These are phyloP conservation scores for Paecilomyces dactylethromorphus DNA, from an alignment of 2,329 filamentous ascomycete species.

Conservation along the genomic window DNA sequence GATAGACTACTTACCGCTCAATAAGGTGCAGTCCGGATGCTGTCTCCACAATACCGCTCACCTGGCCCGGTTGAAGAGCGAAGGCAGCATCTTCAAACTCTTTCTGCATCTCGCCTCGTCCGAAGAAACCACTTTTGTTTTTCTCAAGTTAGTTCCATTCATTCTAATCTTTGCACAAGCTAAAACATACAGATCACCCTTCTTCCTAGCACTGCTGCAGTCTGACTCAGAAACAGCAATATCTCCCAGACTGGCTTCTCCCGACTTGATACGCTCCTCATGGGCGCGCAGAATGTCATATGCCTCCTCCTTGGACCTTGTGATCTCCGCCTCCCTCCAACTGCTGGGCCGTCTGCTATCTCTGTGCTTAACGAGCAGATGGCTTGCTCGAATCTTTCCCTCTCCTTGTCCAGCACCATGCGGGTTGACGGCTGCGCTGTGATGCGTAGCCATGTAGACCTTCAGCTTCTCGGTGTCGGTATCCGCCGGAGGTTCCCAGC, in stretches of 20 bases:
- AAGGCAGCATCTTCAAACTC: slow-evolving; percentile 97
- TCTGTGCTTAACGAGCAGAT: slow-evolving; percentile 88
- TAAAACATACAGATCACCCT: slow-evolving; percentile 67
- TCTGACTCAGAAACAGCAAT: slow-evolving; percentile 86
- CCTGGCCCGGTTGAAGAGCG: slow-evolving; percentile 75
- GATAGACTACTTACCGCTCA: slow-evolving; percentile 60
- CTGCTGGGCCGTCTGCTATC: slow-evolving; percentile 83
- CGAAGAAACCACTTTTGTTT: slow-evolving; percentile 72
- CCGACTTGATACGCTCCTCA: slow-evolving; percentile 67
- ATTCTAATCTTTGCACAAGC: neutral
- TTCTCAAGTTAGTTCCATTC: slow-evolving; percentile 8
- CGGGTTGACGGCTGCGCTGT: slow-evolving; percentile 49
- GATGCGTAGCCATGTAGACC: slow-evolving; percentile 83
- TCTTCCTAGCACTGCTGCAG: slow-evolving; percentile 91
- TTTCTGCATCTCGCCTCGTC: slow-evolving; percentile 93
- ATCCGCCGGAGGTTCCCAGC: slow-evolving; percentile 86
- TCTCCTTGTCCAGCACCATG: slow-evolving; percentile 41
- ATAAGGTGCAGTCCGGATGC: slow-evolving; percentile 94
- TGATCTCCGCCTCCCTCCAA: slow-evolving; percentile 89
- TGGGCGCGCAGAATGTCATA: slow-evolving; percentile 67
- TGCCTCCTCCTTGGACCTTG: slow-evolving; percentile 81
- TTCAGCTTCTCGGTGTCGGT: slow-evolving; percentile 92
- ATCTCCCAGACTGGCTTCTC: slow-evolving; percentile 66
- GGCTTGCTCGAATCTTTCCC: slow-evolving; percentile 88
- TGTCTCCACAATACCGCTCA: slow-evolving; percentile 83